Percentiles rank a stretch among this genome's conserved stretches.
Evolutionary conservation across 306 rosid species (phyloP).

Genomic region (Quercus cerris): DNA sequence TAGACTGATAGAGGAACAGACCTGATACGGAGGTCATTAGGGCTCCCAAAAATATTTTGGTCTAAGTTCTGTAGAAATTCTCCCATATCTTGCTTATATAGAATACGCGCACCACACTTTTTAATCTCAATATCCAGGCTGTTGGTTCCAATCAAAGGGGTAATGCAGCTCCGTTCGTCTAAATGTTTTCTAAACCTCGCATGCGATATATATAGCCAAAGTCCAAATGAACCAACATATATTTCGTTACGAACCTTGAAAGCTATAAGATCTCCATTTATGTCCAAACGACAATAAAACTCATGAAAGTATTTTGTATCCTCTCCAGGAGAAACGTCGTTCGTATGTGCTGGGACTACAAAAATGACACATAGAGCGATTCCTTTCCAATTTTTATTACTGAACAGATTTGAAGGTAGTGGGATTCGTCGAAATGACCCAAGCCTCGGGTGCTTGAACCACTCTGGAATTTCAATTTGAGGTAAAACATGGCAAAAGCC

Average conservation of each 20-base stretch:
- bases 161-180: not conserved
- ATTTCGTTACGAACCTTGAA: not conserved
- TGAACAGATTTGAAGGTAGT: not conserved
- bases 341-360: not conserved
- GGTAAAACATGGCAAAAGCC: too few species aligned
- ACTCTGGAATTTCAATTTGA: too few species aligned
- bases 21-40: too few species aligned
- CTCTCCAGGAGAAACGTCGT: not conserved
- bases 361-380: not conserved
- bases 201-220: not conserved
- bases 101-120: too few species aligned
- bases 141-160: not conserved
- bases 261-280: too few species aligned
- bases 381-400: not conserved
- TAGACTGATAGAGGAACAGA: too few species aligned
- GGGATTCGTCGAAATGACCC: not conserved
- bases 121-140: not conserved
- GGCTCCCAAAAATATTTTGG: fast-evolving
- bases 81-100: too few species aligned
- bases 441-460: too few species aligned
- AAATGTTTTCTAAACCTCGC: not conserved
- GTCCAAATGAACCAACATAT: not conserved
- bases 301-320: not conserved
- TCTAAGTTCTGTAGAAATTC: too few species aligned
- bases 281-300: not conserved